phyloP scores from a whole-genome alignment of 2,329 filamentous ascomycete genomes.

The Corniculantispora saksenae region DNA sequence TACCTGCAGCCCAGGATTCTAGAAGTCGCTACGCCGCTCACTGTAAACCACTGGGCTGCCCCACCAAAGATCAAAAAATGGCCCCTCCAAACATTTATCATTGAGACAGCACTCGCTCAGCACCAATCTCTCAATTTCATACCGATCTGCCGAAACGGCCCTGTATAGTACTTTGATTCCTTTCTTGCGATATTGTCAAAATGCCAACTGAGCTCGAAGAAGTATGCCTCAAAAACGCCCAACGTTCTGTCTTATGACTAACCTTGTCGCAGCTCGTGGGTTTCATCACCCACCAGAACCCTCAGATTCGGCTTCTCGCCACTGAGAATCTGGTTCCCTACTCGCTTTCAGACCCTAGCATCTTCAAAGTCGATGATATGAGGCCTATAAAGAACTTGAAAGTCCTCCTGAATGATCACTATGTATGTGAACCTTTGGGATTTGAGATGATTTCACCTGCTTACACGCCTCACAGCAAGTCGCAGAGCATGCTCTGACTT shows the following conservation, averaged over 20 bases:
- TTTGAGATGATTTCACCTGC: slow-evolving; percentile 5
- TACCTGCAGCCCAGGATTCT: background rate
- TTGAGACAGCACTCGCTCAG: background rate
- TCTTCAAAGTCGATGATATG: slow-evolving; percentile 83
- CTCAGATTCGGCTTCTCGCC: slow-evolving; percentile 83
- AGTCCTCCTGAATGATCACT: slow-evolving; percentile 79
- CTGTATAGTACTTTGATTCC: slow-evolving; percentile 16
- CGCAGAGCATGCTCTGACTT: slow-evolving; percentile 87
- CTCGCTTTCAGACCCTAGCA: slow-evolving; percentile 66
- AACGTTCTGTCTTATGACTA: slow-evolving; percentile 7
- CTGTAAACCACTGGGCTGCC: slow-evolving; percentile 1
- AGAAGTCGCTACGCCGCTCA: slow-evolving; percentile 13
- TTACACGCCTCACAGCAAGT: slow-evolving; percentile 71
- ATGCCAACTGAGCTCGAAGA: slow-evolving; percentile 81
- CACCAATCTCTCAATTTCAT: slow-evolving; percentile 6
- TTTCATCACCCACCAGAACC: slow-evolving; percentile 90
- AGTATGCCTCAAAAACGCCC: slow-evolving; percentile 44
- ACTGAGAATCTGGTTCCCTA: slow-evolving; percentile 86
- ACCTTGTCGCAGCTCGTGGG: slow-evolving; percentile 70
- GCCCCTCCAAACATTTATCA: slow-evolving; percentile 20
- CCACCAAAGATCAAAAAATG: slow-evolving; percentile 18
- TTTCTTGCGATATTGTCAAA: slow-evolving; percentile 26
- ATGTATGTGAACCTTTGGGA: slow-evolving; percentile 51
- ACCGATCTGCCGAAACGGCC: slow-evolving; percentile 10
- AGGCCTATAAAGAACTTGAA: slow-evolving; percentile 85